Base-by-base conservation (phyloP, 2,329 filamentous ascomycete genomes). In the Cladophialophora chaetospira region DNA sequence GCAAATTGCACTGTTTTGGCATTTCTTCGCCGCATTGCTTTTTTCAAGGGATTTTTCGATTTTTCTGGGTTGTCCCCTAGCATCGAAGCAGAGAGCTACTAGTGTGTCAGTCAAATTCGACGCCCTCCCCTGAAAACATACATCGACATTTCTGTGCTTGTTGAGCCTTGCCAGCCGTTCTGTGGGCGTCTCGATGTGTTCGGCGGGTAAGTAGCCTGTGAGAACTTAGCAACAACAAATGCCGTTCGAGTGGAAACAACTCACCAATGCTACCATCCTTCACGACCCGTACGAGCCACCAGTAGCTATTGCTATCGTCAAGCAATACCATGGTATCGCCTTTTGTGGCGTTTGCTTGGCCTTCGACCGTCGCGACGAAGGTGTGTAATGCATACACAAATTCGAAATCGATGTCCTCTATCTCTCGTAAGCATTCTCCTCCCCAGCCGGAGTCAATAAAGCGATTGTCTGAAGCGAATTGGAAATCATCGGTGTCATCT, bases 361-460 rank as follows among this genome's bases (percentile, higher is more conserved):
- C 94, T 75, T 99, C 94, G 46, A 99, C 94, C 0, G 94, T 97
- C 25, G 94, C 94, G 63, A 97, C 89, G 69, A 99, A 99, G 2
- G 93, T 99, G 72, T 97, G 94, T 57, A 99, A 80, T 25, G 94
- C 94, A 77, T 99, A 99, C 60, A 99, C 94, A 76, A 97, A 97
- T 73, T 97, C 93, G 79, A 99, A 97, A 81, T 99, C 94, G 75
- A 99, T 99, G 70, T 99, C 94, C 83, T 99, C 94, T 97, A 80
- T 74, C 75, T 87, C 82, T 82, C 84, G 88, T 96, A 91, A 96
- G 91, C 87, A 88, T 79, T 89, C 83, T 76, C 82, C 82, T 73
- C 81, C 85, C 87, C 86, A 92, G 58, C 85, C 87, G 66, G 83
- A 85, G 72, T 89, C 85, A 79, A 88, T 73, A 73, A 84, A 88